Conservation (phyloP, 345 rosid genomes). For the Arabidopsis suecica region DNA sequence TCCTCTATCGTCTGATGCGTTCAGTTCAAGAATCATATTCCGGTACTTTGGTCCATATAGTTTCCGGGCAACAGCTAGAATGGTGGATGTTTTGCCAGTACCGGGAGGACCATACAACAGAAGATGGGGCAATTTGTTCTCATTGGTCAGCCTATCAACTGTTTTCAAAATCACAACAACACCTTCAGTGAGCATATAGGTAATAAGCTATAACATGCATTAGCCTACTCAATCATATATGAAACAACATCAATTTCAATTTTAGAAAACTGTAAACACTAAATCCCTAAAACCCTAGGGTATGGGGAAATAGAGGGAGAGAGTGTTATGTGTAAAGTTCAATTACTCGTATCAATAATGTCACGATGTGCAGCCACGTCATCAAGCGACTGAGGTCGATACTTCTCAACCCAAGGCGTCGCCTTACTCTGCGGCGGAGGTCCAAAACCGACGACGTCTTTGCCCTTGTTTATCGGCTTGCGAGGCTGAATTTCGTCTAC, state of each 20-base stretch:
- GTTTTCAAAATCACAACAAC: conserved; percentile 22
- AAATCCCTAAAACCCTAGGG: conserved; percentile 42
- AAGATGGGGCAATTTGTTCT: conserved; percentile 93
- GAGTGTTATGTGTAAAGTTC: neutral
- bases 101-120: conserved; percentile 97
- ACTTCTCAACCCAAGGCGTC: conserved; percentile 97
- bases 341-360: conserved; percentile 93
- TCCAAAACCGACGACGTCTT: conserved; percentile 51
- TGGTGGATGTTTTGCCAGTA: conserved; percentile 98
- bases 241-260: neutral
- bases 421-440: conserved; percentile 54
- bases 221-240: conserved; percentile 1
- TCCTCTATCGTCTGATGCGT: conserved; percentile 97
- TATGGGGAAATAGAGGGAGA: neutral
- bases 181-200: neutral
- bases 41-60: conserved; percentile 87
- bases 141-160: conserved; percentile 96
- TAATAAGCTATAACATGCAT: conserved; percentile 20
- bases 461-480: conserved; percentile 55
- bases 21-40: conserved; percentile 94
- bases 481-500: conserved; percentile 48
- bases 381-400: conserved; percentile 91
- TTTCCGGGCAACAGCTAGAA: conserved; percentile 94
- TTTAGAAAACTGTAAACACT: neutral
- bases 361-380: conserved; percentile 99